These are phyloP conservation scores for Thalassiosira hispida DNA, from an alignment of 352 stramenopile species.

Conservation along the genomic window DNA sequence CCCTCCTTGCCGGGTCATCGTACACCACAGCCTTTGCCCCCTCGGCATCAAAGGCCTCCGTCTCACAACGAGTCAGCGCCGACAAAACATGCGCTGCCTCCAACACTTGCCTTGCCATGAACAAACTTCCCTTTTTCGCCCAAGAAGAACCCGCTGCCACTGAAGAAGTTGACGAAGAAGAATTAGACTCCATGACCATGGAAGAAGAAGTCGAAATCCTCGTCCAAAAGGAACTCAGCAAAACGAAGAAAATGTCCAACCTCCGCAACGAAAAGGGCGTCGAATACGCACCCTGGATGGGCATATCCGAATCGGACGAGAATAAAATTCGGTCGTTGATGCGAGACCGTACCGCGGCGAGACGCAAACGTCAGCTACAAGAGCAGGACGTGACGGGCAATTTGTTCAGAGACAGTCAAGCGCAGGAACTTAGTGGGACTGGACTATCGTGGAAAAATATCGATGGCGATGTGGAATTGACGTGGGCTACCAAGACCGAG, in stretches of 20 bases:
- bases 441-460: conserved; percentile 78
- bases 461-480: conserved; percentile 75
- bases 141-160: conserved; percentile 12
- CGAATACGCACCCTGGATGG: conserved; percentile 85
- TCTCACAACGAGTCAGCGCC: neutral
- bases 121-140: conserved; percentile 57
- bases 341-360: conserved; percentile 68
- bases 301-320: conserved; percentile 73
- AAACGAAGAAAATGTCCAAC: conserved; percentile 75
- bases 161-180: neutral
- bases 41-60: conserved; percentile 11
- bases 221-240: conserved; percentile 66
- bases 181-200: conserved; percentile 41
- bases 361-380: conserved; percentile 67
- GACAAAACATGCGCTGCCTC: neutral
- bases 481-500: conserved; percentile 78
- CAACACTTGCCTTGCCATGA: conserved; percentile 17
- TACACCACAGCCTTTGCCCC: conserved; percentile 40
- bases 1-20: conserved; percentile 33
- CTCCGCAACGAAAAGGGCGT: conserved; percentile 74
- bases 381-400: conserved; percentile 67
- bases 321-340: conserved; percentile 70
- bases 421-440: conserved; percentile 79
- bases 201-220: conserved; percentile 82
- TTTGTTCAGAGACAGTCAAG: conserved; percentile 76